A percentile compares a stretch with the other conserved stretches of the same genome.
Evolutionary conservation across 768 basidiomycete genomes (phyloP).

Genomic region (Termitomyces sp.): DNA sequence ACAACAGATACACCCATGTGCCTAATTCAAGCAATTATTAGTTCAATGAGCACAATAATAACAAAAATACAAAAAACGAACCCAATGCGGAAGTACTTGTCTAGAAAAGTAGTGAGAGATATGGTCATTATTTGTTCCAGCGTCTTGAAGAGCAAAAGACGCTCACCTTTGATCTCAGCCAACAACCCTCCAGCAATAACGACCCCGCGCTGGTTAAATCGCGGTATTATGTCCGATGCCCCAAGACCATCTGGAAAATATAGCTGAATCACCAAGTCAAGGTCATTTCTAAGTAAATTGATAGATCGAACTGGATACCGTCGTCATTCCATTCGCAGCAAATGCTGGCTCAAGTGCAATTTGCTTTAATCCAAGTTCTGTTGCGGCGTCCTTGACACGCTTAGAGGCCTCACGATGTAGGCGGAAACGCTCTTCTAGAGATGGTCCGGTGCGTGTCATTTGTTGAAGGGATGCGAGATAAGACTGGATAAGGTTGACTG

Average conservation of each 20-base stretch:
- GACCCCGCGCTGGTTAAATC: conserved; percentile 64
- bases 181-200: conserved; percentile 89
- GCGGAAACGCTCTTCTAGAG: conserved; percentile 74
- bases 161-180: conserved; percentile 71
- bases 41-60: background rate
- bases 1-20: conserved; percentile 92
- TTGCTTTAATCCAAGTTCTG: conserved; percentile 65
- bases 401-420: conserved; percentile 66
- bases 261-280: conserved; percentile 32
- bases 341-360: conserved; percentile 57
- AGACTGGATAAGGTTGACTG: conserved; percentile 91
- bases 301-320: conserved; percentile 38
- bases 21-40: conserved; percentile 24
- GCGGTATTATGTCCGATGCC: conserved; percentile 72
- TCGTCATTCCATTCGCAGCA: conserved; percentile 94
- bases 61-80: conserved; percentile 22
- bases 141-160: background rate
- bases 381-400: conserved; percentile 63
- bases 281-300: background rate
- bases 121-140: background rate
- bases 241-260: conserved; percentile 82
- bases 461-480: conserved; percentile 74
- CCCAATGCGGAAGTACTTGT: conserved; percentile 92
- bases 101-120: conserved; percentile 26
- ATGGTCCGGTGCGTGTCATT: conserved; percentile 58